These are phyloP conservation scores for Hibiscus syriacus DNA, from an alignment of 345 rosid species.

Conservation along the genomic window DNA sequence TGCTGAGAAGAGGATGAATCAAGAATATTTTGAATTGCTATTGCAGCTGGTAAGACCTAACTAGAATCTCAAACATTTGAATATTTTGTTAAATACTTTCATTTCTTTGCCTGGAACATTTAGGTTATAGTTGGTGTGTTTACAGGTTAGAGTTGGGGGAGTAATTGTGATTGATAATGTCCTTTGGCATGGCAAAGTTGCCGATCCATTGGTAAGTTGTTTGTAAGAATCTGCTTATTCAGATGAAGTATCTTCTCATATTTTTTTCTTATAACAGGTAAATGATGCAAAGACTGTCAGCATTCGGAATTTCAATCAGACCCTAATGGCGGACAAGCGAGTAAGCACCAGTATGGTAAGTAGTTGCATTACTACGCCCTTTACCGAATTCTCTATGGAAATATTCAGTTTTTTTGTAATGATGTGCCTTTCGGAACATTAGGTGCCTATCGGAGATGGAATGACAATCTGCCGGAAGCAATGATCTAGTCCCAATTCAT, in stretches of 20 bases:
- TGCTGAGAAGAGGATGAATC: constrained; percentile 93
- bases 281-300: constrained; percentile 67
- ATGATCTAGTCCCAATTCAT: constrained; percentile 24
- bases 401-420: background rate
- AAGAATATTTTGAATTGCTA: constrained; percentile 78
- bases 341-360: constrained; percentile 80
- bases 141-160: constrained; percentile 78
- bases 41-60: constrained; percentile 58
- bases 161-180: constrained; percentile 84
- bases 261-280: constrained; percentile 35
- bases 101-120: background rate
- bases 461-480: constrained; percentile 73
- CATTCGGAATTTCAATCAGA: constrained; percentile 72
- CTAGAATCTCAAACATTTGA: constrained; percentile 1
- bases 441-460: constrained; percentile 95
- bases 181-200: constrained; percentile 94
- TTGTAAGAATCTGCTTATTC: too few relatives aligned
- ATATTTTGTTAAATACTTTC: background rate
- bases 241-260: constrained; percentile 3
- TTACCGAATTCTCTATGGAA: background rate
- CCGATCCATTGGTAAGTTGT: constrained; percentile 57
- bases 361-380: constrained; percentile 1
- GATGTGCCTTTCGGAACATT: constrained; percentile 3
- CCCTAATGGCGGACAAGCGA: constrained; percentile 58
- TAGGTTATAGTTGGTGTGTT: background rate